A percentile compares a stretch with the other conserved stretches of the same genome.
Evolutionary conservation across 257 asterid genomes (phyloP).

Genomic region (Datura wrightii): DNA sequence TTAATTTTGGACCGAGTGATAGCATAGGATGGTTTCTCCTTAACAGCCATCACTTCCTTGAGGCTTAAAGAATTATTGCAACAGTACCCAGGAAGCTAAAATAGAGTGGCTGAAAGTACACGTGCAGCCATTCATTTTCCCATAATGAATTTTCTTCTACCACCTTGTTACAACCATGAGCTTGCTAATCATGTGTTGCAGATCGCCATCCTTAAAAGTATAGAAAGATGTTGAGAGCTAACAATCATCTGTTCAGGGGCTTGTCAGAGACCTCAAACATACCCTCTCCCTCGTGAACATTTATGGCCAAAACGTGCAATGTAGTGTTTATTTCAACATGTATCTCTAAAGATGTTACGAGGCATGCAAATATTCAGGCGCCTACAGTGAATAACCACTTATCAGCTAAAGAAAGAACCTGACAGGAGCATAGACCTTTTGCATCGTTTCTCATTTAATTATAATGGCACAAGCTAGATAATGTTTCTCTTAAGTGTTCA

Average conservation of each 20-base stretch:
- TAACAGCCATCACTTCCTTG: not conserved
- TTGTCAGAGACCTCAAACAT: not conserved
- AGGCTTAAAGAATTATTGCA: not conserved
- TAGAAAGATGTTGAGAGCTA: not conserved
- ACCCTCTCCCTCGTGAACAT: not conserved
- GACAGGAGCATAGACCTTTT: not conserved
- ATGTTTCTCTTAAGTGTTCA: not conserved
- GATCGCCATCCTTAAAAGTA: not conserved
- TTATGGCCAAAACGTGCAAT: not conserved
- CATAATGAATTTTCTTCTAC: constrained; percentile 13
- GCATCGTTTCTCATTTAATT: not conserved
- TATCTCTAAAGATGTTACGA: not conserved
- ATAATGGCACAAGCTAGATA: not conserved
- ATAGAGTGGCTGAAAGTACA: not conserved
- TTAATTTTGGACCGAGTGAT: not conserved
- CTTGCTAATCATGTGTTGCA: not conserved
- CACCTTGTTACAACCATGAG: not conserved
- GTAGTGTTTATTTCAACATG: not conserved
- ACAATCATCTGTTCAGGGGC: constrained; percentile 11
- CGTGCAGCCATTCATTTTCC: not conserved
- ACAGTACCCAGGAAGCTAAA: constrained; percentile 17
- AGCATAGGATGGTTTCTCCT: constrained; percentile 17
- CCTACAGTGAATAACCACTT: not conserved
- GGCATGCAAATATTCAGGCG: not conserved
- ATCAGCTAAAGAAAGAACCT: not conserved